Conservation (phyloP, 179 eudicot species). For the Heliamphora pulchella region DNA sequence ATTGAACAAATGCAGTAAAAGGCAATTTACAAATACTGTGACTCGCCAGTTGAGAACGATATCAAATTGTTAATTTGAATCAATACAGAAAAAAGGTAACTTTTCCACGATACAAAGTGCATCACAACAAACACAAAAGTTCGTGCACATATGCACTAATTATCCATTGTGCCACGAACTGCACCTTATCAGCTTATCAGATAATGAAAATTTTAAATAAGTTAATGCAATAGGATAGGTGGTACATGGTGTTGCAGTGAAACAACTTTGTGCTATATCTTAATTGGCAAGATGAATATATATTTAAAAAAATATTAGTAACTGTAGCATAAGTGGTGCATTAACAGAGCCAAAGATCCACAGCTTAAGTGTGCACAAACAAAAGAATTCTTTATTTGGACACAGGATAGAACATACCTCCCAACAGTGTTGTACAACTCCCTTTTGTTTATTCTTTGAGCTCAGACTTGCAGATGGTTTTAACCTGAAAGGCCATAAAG, state of each 20-base stretch:
- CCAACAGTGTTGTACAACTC: conserved; percentile 55
- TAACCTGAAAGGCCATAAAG: conserved; percentile 39
- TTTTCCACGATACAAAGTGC: conserved; percentile 3
- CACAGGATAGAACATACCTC: conserved; percentile 44
- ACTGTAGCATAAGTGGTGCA: neutral
- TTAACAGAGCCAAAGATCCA: neutral
- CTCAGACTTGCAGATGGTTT: conserved; percentile 45
- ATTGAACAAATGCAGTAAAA: neutral
- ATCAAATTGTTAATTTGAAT: neutral
- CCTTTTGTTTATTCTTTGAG: conserved; percentile 62
- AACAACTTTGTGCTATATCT: neutral
- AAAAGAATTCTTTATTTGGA: neutral
- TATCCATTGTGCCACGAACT: neutral
- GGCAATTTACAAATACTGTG: neutral
- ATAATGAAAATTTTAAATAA: neutral
- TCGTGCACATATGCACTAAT: neutral
- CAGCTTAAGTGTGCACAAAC: neutral
- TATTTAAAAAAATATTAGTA: neutral
- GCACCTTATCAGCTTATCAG: neutral
- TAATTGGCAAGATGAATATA: neutral
- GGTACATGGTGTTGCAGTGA: neutral
- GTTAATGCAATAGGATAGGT: neutral
- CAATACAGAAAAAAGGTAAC: neutral
- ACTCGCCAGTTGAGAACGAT: neutral
- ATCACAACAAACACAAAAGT: neutral